A percentile compares a stretch with the other conserved stretches of the same genome.
Evolutionary conservation across 2,329 filamentous ascomycete genomes (phyloP).

Genomic region (Botryotinia calthae): DNA sequence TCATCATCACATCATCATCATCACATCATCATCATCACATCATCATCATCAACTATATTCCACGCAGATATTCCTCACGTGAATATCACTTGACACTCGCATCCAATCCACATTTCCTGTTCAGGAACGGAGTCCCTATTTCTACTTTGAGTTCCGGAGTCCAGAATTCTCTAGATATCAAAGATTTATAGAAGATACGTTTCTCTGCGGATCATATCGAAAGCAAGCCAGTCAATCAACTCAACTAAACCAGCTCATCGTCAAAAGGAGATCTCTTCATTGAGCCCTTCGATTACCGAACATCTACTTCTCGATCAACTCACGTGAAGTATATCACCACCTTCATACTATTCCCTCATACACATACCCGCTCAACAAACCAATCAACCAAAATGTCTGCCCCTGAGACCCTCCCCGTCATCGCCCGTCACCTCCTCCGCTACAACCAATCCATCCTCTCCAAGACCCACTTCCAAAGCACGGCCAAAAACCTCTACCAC

Average conservation of each 20-base stretch:
- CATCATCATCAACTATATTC: not conserved
- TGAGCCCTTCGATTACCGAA: not conserved
- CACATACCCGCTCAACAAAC: no score
- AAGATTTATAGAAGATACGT: not conserved
- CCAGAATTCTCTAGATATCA: not conserved
- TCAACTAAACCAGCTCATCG: not conserved
- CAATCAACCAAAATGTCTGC: not conserved
- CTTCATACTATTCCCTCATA: not conserved
- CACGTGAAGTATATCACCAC: not conserved
- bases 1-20: no score
- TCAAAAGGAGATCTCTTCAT: not conserved
- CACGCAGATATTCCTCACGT: not conserved
- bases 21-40: not conserved
- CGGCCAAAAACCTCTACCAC: not conserved
- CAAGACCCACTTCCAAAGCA: not conserved
- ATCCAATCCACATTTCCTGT: not conserved
- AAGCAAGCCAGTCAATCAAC: not conserved
- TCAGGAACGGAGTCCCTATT: constrained; percentile 4
- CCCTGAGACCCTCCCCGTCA: not conserved
- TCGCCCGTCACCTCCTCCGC: constrained; percentile 7
- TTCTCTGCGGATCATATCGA: not conserved
- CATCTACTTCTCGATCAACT: not conserved
- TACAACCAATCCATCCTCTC: constrained; percentile 2
- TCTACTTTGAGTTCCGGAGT: constrained; percentile 12
- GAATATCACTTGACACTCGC: not conserved